A percentile compares a stretch with the other conserved stretches of the same genome.
phyloP scores from a whole-genome alignment of 306 rosid genomes.

The Quercus mongolica region DNA sequence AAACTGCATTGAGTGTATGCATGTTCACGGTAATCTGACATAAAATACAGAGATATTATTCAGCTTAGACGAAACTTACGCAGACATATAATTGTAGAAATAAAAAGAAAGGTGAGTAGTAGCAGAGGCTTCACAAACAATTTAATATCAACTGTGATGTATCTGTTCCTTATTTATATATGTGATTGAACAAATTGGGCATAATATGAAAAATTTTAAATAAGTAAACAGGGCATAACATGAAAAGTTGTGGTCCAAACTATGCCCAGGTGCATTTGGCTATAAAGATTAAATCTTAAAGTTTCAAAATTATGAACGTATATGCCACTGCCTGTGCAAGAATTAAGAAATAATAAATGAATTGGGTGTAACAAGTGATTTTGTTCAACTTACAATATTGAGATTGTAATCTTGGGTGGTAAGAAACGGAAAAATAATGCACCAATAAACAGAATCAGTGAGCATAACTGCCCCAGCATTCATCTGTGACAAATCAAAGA shows the following conservation, averaged over 20 bases:
- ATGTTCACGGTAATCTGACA: constrained; percentile 67
- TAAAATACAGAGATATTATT: constrained; percentile 18
- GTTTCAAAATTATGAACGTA: background rate
- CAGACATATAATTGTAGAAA: background rate
- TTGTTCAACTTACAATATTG: constrained; percentile 46
- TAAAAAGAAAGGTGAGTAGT: too few species aligned
- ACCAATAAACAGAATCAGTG: constrained; percentile 63
- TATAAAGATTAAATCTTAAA: background rate
- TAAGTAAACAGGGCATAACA: too few species aligned
- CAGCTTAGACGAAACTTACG: background rate
- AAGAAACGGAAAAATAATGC: constrained; percentile 64
- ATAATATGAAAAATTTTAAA: background rate
- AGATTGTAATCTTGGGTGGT: constrained; percentile 49
- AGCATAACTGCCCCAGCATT: constrained; percentile 75
- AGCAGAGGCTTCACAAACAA: background rate
- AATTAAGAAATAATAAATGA: background rate
- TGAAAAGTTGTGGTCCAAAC: background rate
- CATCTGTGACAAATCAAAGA: constrained; percentile 36
- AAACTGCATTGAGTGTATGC: constrained; percentile 64
- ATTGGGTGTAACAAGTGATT: background rate
- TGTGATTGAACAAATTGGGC: background rate
- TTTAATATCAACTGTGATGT: background rate
- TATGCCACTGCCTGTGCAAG: background rate
- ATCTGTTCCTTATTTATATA: constrained; percentile 1
- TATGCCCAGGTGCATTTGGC: background rate